Percentiles rank a stretch among this genome's conserved stretches.
phyloP scores from a whole-genome alignment of 495 filamentous ascomycete species.

The Pyronema domesticum region DNA sequence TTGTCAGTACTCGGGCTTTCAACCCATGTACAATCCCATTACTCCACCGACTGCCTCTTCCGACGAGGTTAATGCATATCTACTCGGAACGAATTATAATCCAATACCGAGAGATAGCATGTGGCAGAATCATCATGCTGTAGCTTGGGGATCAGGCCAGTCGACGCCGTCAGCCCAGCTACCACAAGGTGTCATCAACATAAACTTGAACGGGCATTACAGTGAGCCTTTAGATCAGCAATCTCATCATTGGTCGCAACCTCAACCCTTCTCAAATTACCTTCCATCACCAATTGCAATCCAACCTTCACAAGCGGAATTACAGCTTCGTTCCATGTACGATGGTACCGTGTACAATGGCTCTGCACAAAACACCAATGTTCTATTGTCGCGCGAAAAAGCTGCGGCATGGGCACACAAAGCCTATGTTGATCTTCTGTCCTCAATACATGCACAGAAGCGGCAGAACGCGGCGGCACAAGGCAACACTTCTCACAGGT shows the following conservation, averaged over 20 bases:
- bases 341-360: background rate
- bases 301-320: background rate
- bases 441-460: constrained; percentile 51
- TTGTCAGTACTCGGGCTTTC: constrained; percentile 14
- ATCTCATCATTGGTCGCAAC: constrained; percentile 1
- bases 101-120: constrained; percentile 19
- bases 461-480: constrained; percentile 28
- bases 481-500: constrained; percentile 22
- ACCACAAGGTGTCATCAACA: constrained; percentile 16
- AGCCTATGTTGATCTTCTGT: constrained; percentile 71
- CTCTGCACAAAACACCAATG: background rate
- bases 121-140: constrained; percentile 18
- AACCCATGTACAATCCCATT: constrained; percentile 21
- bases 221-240: background rate
- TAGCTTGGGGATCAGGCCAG: constrained; percentile 15
- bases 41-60: constrained; percentile 21
- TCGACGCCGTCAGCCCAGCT: constrained; percentile 12
- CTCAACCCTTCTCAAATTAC: background rate
- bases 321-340: background rate
- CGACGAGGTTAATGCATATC: constrained; percentile 19
- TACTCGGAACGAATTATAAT: constrained; percentile 16
- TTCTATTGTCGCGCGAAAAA: constrained; percentile 55
- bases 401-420: constrained; percentile 69
- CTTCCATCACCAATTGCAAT: background rate
- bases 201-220: constrained; percentile 7